Conservation (phyloP, 192 early-diverging fungal species). For the Coemansia sp. region DNA sequence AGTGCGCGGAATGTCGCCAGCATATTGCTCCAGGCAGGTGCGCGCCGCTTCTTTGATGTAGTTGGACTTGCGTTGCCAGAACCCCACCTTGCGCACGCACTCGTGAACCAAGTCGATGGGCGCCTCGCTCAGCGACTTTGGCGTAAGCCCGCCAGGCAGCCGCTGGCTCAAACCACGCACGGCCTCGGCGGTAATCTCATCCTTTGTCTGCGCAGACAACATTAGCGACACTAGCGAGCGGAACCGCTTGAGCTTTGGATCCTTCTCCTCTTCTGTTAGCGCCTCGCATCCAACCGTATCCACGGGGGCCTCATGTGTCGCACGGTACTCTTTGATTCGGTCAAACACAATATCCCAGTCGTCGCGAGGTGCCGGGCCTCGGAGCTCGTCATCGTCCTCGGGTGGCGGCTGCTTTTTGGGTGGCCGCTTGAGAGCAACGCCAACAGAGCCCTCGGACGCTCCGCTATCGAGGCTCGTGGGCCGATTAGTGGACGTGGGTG, state of each 20-base stretch:
- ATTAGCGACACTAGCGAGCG: slow-evolving; percentile 83
- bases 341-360: slow-evolving; percentile 69
- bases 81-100: slow-evolving; percentile 81
- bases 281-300: slow-evolving; percentile 87
- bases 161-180: slow-evolving; percentile 65
- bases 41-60: slow-evolving; percentile 78
- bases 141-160: slow-evolving; percentile 67
- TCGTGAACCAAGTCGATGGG: slow-evolving; percentile 64
- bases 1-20: slow-evolving; percentile 80
- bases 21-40: slow-evolving; percentile 68
- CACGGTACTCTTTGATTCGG: slow-evolving; percentile 66
- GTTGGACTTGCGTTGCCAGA: slow-evolving; percentile 81
- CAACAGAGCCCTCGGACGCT: slow-evolving; percentile 14
- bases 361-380: slow-evolving; percentile 43
- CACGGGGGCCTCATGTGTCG: slow-evolving; percentile 69
- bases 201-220: slow-evolving; percentile 93
- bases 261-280: slow-evolving; percentile 57
- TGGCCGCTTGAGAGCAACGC: slow-evolving; percentile 2
- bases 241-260: slow-evolving; percentile 65
- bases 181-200: slow-evolving; percentile 78
- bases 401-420: slow-evolving; percentile 15
- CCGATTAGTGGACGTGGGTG: slow-evolving; percentile 18
- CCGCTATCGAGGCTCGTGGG: slow-evolving; percentile 30
- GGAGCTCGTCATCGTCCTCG: slow-evolving; percentile 42
- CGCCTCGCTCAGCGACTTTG: slow-evolving; percentile 62